These are phyloP conservation scores for Huntiella savannae DNA, from an alignment of 2,329 filamentous ascomycete species.

Conservation along the genomic window DNA sequence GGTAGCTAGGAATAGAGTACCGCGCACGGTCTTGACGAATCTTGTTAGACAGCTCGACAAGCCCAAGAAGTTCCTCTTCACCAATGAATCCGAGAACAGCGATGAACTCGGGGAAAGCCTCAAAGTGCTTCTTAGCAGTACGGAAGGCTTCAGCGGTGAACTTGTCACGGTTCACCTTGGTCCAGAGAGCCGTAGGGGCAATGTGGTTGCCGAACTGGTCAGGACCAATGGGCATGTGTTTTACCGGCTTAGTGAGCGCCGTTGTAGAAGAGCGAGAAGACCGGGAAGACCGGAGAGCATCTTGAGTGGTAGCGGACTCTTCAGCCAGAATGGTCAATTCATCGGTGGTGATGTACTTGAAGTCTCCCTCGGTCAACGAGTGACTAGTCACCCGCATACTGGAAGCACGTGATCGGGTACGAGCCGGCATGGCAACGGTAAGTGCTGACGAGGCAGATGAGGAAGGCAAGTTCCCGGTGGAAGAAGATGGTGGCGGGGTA, in stretches of 20 bases:
- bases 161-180: slow-evolving; percentile 33
- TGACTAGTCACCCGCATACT: slow-evolving; percentile 6
- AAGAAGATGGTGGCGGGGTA: background rate
- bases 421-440: background rate
- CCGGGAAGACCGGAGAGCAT: slow-evolving; percentile 1
- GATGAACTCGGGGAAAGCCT: slow-evolving; percentile 40
- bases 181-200: slow-evolving; percentile 38
- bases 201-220: slow-evolving; percentile 39
- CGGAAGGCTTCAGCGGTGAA: slow-evolving; percentile 40
- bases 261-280: slow-evolving; percentile 3
- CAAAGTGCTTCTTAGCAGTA: slow-evolving; percentile 36
- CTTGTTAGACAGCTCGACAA: slow-evolving; percentile 2
- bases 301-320: background rate
- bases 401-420: slow-evolving; percentile 6
- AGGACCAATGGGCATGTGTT: slow-evolving; percentile 27
- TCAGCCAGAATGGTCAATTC: slow-evolving; percentile 1
- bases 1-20: slow-evolving; percentile 4
- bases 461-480: background rate
- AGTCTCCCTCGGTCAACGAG: slow-evolving; percentile 4
- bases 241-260: background rate
- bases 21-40: slow-evolving; percentile 7
- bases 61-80: slow-evolving; percentile 27
- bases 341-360: slow-evolving; percentile 8
- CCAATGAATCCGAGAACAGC: slow-evolving; percentile 37
- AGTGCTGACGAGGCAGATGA: background rate